Base-by-base conservation (phyloP, 2,329 filamentous ascomycete species). In the Fusarium tricinctum region DNA sequence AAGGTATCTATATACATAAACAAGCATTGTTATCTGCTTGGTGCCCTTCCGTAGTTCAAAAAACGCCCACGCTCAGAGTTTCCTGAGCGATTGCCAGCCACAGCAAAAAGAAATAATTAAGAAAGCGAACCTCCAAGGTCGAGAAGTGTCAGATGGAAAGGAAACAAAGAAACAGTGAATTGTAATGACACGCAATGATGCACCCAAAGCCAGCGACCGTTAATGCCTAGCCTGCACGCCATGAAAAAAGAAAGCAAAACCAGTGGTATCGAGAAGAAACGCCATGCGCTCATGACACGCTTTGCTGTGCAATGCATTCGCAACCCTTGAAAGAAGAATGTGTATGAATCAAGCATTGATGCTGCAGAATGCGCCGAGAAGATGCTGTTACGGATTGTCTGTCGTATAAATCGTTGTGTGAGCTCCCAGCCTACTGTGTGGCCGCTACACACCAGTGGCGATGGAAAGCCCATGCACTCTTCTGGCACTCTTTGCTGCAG, bases 401-500 rank as follows among this genome's bases (percentile, higher is more conserved):
- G 60, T 66, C 60, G 56, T 65, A 54, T 59, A 54, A 62, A 71
- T 64, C 60, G 47, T 64, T 54, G 52, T 47, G 48, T 14, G 50
- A 39, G 35, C 42, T 14, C 50, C 58, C 65, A 50, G 46, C 54
- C 64, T 78, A 87, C 80, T 85, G 84, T 33, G 85, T 82, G 49
- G 92, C 92, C 62, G 91, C 90, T 60, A 96, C 91, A 78, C 96
- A 99, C 96, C 96, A 99, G 81, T 98, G 97, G 64, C 96, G 90
- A 78, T 99, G 96, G 81, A 94, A 98, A 28, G 96, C 94, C 96
- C 96, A 99, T 12, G 96, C 97, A 73, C 93, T 97, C 85, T 98
- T 98, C 82, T 99, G 96, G 81, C 96, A 99, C 80, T 99, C 96
- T 81, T 99, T 99, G 87, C 94, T 97, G 89, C 96, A 99, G 83